Percentiles rank a stretch among this genome's conserved stretches.
These are phyloP conservation scores for Solioccasus polychromus DNA, from an alignment of 768 basidiomycete genomes.

Conservation along the genomic window DNA sequence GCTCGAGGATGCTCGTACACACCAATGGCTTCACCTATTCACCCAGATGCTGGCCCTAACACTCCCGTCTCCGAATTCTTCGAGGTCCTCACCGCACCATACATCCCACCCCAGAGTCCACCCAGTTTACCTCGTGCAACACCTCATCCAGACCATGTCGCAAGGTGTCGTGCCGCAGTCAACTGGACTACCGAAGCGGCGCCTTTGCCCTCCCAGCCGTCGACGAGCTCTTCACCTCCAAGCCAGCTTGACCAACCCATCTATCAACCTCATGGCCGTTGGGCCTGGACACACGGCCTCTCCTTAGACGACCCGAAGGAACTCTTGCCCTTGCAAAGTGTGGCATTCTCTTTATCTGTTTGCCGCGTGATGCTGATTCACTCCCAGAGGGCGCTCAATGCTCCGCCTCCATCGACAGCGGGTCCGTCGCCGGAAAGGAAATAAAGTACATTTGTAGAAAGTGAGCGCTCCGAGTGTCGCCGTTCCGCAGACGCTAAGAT, in stretches of 20 bases:
- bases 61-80: conserved; percentile 27
- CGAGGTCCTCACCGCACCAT: conserved; percentile 27
- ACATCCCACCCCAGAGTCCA: conserved; percentile 8
- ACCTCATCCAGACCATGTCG: conserved; percentile 18
- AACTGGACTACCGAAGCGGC: conserved; percentile 22
- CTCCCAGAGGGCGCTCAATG: conserved; percentile 36
- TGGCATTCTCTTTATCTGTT: conserved; percentile 1
- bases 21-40: conserved; percentile 3
- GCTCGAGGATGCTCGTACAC: conserved; percentile 16
- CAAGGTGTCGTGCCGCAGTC: conserved; percentile 27
- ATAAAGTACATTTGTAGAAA: conserved; percentile 37
- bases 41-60: conserved; percentile 21
- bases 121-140: conserved; percentile 9
- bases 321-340: conserved; percentile 27
- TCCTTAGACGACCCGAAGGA: conserved; percentile 25
- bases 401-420: conserved; percentile 36
- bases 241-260: conserved; percentile 21
- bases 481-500: conserved; percentile 1
- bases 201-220: not conserved
- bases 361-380: conserved; percentile 4
- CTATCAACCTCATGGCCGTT: conserved; percentile 32
- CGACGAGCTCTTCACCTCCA: conserved; percentile 2
- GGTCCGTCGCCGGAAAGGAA: conserved; percentile 24
- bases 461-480: conserved; percentile 20
- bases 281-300: conserved; percentile 30